Percentiles rank a stretch among this genome's conserved stretches.
phyloP scores from a whole-genome alignment of 768 basidiomycete species.

The Hericium erinaceus region DNA sequence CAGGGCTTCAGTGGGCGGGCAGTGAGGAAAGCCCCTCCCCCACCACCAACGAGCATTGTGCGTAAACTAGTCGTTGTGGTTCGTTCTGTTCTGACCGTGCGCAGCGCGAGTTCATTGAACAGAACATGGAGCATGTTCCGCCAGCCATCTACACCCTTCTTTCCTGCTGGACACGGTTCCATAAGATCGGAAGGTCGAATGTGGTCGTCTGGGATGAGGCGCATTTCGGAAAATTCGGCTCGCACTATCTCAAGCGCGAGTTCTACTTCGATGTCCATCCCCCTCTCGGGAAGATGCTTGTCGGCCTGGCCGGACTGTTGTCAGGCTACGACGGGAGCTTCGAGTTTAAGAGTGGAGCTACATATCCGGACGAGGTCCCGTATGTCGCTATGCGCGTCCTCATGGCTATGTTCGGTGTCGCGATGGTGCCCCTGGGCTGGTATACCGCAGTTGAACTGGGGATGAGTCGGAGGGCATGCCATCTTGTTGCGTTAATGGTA shows the following conservation, averaged over 20 bases:
- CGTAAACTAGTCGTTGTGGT: slow-evolving; percentile 4
- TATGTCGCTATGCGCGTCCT: slow-evolving; percentile 94
- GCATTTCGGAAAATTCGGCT: slow-evolving; percentile 98
- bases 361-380: slow-evolving; percentile 78
- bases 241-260: slow-evolving; percentile 95
- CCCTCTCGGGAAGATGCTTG: slow-evolving; percentile 97
- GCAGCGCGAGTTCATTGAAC: slow-evolving; percentile 67
- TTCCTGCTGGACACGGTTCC: slow-evolving; percentile 90
- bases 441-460: slow-evolving; percentile 92
- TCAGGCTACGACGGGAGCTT: slow-evolving; percentile 87
- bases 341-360: slow-evolving; percentile 88
- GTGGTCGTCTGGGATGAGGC: slow-evolving; percentile 98
- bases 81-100: not conserved
- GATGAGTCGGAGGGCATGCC: slow-evolving; percentile 82
- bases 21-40: slow-evolving; percentile 43
- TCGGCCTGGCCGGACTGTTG: slow-evolving; percentile 85
- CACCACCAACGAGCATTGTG: slow-evolving; percentile 50
- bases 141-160: slow-evolving; percentile 86
- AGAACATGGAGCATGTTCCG: slow-evolving; percentile 71
- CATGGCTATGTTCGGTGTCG: slow-evolving; percentile 89
- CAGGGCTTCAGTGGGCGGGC: slow-evolving; percentile 30
- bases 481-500: slow-evolving; percentile 91
- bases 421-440: slow-evolving; percentile 94
- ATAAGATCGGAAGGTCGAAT: slow-evolving; percentile 81
- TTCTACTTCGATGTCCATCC: slow-evolving; percentile 99